Base-by-base conservation (phyloP, 805 yeast genomes). In the Alloascoidea africana region DNA sequence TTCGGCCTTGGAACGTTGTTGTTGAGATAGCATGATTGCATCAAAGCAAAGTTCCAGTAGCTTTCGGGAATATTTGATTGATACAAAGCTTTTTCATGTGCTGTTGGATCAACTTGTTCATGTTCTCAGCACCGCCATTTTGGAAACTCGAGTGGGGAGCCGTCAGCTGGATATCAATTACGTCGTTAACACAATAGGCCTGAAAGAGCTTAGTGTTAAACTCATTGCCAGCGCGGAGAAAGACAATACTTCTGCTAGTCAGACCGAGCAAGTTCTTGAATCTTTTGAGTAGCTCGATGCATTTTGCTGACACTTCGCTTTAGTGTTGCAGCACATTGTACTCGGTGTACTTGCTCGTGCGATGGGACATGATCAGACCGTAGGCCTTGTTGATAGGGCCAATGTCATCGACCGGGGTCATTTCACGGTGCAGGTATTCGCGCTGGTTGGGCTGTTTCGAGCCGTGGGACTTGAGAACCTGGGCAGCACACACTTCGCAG, bases 91-190 rank as follows among this genome's bases (percentile, higher is more conserved):
- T 14, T 15, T 32, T 14, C 8, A 32, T 11, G 13, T 32, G 11
- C 8, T 32, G 13, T 32, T 32, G 13, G 13, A 32, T 8, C 14
- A 32, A 11, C n/a, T 15, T 14, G 18, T 32, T 32, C n/a, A 8
- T 8, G 11, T 14, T 15, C 14, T 32, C 34, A 14, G 34, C 34
- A 14, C 8, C 8, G 13, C 34, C 34, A n/a, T 32, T 32, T 15
- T 32, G 34, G 14, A 11, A 32, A 16, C 16, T 11, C 18, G 34
- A 32, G 18, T 32, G 34, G 18, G 34, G 34, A 14, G 34, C 34
- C 14, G 34, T 32, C 11, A 32, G 18, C 18, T 32, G 34, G 11
- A 32, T 8, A 14, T 11, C 11, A 14, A 32, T 32, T 14, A 11
- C 34, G 14, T 32, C n/a, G 14, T 8, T 15, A 32, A 11, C 18